phyloP scores from a whole-genome alignment of 495 filamentous ascomycete genomes.

The Melanomma pulvis-pyrius region DNA sequence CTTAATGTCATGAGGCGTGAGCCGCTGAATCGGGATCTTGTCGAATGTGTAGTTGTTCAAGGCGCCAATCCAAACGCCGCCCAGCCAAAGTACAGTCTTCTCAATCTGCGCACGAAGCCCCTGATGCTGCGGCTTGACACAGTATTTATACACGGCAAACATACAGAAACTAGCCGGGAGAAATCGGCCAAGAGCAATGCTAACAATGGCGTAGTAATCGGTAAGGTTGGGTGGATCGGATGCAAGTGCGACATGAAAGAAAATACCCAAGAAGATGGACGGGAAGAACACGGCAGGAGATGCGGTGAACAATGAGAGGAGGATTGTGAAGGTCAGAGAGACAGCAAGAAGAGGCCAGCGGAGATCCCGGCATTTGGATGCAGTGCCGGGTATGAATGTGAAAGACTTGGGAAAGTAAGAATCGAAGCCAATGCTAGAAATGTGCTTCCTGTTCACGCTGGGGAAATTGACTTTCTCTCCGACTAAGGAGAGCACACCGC shows the following conservation, averaged over 20 bases:
- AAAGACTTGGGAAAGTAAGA: conserved; percentile 50
- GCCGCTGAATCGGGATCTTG: conserved; percentile 49
- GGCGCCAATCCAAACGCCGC: conserved; percentile 48
- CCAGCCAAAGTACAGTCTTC: conserved; percentile 51
- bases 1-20: conserved; percentile 49
- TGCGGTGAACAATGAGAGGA: conserved; percentile 50
- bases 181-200: conserved; percentile 47
- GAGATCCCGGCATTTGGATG: conserved; percentile 46
- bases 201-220: conserved; percentile 50
- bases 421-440: conserved; percentile 45
- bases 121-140: conserved; percentile 48
- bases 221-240: conserved; percentile 47
- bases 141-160: conserved; percentile 47
- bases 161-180: conserved; percentile 48
- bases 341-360: conserved; percentile 49
- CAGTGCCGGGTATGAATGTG: conserved; percentile 45
- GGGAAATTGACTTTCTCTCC: conserved; percentile 45
- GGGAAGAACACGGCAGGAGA: conserved; percentile 48
- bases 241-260: conserved; percentile 50
- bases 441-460: conserved; percentile 41
- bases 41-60: conserved; percentile 53
- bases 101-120: conserved; percentile 49
- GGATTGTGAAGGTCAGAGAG: conserved; percentile 44
- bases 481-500: conserved; percentile 46
- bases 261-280: conserved; percentile 45